A percentile compares a stretch with the other conserved stretches of the same genome.
Conservation (phyloP, 1,284 basidiomycete species). For the Naganishia liquefaciens region DNA sequence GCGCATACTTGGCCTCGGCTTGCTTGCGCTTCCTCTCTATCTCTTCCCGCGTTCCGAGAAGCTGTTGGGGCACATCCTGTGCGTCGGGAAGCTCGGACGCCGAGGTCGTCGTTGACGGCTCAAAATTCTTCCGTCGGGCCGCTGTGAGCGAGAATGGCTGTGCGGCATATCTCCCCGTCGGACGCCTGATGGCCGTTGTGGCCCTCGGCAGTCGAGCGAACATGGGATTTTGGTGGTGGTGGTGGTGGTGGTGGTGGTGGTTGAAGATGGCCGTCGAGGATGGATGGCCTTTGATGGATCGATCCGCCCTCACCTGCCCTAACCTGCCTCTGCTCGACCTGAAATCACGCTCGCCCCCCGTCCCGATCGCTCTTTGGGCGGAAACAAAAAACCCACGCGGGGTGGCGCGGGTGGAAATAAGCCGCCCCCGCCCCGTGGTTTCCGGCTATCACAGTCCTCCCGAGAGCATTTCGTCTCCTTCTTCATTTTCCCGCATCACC, state of each 20-base stretch:
- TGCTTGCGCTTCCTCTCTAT: slow-evolving; percentile 49
- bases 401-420: background rate
- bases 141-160: slow-evolving; percentile 12
- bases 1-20: slow-evolving; percentile 52
- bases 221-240: background rate
- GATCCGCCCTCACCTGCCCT: background rate
- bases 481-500: background rate
- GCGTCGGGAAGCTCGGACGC: slow-evolving; percentile 8
- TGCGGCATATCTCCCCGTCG: background rate
- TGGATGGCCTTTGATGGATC: too few relatives aligned
- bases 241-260: too few relatives aligned
- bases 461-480: background rate
- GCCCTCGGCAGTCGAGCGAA: background rate
- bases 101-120: background rate
- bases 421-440: background rate
- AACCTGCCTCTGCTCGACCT: too few relatives aligned
- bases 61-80: slow-evolving; percentile 24
- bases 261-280: too few relatives aligned
- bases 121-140: background rate
- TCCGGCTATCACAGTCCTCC: slow-evolving; percentile 2
- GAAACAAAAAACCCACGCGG: too few relatives aligned
- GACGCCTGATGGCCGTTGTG: background rate
- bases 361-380: background rate
- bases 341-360: background rate
- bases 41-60: slow-evolving; percentile 42